Evolutionary conservation across 768 basidiomycete genomes (phyloP).

Genomic region (Amyloporia xantha): DNA sequence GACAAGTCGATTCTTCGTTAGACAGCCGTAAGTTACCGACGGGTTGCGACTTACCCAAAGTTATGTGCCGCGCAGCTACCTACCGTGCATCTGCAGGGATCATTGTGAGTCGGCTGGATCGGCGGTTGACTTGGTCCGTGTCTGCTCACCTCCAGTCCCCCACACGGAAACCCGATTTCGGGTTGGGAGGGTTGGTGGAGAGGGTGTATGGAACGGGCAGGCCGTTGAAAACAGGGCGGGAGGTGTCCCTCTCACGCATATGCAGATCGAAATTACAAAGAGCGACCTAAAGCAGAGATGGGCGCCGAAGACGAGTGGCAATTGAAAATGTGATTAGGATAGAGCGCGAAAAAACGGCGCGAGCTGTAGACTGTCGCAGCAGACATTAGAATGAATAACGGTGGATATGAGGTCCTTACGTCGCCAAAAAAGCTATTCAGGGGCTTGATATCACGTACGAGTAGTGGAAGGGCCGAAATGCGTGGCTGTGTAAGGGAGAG

Average conservation of each 20-base stretch:
- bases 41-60: slow-evolving; percentile 62
- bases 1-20: not conserved
- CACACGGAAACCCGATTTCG: slow-evolving; percentile 23
- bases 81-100: slow-evolving; percentile 49
- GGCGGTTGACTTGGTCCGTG: slow-evolving; percentile 8
- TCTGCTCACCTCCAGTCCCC: slow-evolving; percentile 30
- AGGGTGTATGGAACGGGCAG: slow-evolving; percentile 9
- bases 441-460: not conserved
- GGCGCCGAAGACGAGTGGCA: not conserved
- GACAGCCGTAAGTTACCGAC: not conserved
- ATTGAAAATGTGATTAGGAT: not conserved
- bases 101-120: slow-evolving; percentile 5
- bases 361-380: not conserved
- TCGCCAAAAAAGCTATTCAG: too few relatives aligned
- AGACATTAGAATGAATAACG: not conserved
- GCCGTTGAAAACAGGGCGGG: not conserved
- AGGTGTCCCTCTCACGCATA: not conserved
- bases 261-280: not conserved
- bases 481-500: not conserved
- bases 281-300: not conserved
- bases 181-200: slow-evolving; percentile 28
- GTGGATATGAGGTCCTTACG: too few relatives aligned
- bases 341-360: not conserved
- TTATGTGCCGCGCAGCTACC: slow-evolving; percentile 75
- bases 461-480: not conserved